These are phyloP conservation scores for Pugionium dolabratum DNA, from an alignment of 345 rosid genomes.

Conservation along the genomic window DNA sequence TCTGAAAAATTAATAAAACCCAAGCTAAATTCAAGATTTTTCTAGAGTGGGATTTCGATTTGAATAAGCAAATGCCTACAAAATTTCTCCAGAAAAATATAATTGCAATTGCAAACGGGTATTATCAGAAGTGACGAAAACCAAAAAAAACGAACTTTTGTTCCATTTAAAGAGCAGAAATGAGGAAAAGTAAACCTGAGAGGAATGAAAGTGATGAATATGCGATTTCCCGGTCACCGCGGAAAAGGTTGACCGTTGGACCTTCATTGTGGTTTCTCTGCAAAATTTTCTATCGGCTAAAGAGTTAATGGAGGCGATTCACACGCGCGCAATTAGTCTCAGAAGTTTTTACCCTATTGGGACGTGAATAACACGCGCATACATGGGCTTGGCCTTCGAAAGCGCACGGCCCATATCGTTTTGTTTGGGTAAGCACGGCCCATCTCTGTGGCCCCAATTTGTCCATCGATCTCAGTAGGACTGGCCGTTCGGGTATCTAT, in stretches of 20 bases:
- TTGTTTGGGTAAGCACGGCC: no score
- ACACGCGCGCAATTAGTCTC: no score
- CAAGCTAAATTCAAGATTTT: not conserved
- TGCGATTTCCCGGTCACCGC: constrained; percentile 22
- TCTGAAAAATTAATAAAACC: not conserved
- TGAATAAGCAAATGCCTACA: not conserved
- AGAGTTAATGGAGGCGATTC: not conserved
- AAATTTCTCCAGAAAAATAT: not conserved
- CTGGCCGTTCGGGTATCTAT: no score
- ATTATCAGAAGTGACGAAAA: not conserved
- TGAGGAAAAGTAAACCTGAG: constrained; percentile 25
- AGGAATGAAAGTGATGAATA: constrained; percentile 29
- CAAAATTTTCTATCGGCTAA: constrained; percentile 5
- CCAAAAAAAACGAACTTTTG: not conserved
- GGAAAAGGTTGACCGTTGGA: constrained; percentile 32
- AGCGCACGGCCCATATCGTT: not conserved
- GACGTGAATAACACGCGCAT: constrained; percentile 1
- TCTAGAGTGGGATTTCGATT: not conserved
- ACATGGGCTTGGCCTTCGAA: not conserved
- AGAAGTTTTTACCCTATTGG: no score
- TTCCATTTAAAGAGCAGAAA: not conserved
- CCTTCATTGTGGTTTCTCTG: constrained; percentile 32
- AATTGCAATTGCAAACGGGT: constrained; percentile 27
- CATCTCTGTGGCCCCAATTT: no score
- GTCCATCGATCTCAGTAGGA: no score